These are phyloP conservation scores for Gentiana dahurica DNA, from an alignment of 257 asterid genomes.

Conservation along the genomic window DNA sequence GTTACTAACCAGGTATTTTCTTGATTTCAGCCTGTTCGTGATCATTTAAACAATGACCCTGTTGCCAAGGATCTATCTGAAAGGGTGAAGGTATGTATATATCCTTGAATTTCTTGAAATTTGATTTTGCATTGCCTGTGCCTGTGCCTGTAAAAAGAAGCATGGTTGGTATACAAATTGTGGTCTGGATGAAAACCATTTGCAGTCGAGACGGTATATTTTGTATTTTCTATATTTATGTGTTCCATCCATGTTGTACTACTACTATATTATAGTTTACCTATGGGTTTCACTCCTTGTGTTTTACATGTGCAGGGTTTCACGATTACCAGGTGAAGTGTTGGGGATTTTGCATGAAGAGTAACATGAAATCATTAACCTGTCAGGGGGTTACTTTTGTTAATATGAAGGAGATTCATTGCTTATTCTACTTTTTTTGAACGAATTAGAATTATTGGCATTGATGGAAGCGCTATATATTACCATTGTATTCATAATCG, in stretches of 20 bases:
- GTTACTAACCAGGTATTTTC: not conserved
- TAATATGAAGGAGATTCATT: no score
- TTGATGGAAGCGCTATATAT: no score
- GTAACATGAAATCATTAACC: no score
- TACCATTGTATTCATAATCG: no score
- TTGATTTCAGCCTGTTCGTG: slow-evolving; percentile 63
- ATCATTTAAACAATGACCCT: slow-evolving; percentile 55
- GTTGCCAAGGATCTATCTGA: slow-evolving; percentile 60
- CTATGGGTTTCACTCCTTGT: no score
- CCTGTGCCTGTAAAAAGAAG: not conserved
- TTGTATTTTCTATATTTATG: no score
- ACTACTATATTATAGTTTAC: not conserved
- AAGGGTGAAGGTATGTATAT: slow-evolving; percentile 53
- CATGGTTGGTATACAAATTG: not conserved
- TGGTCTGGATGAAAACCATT: not conserved
- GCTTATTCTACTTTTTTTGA: no score
- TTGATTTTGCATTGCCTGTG: not conserved
- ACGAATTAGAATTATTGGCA: no score
- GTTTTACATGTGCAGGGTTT: slow-evolving; percentile 29
- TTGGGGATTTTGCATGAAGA: no score
- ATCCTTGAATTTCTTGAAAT: not conserved
- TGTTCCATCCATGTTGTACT: no score
- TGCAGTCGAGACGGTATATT: not conserved
- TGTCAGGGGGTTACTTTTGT: no score
- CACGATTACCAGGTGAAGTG: slow-evolving; percentile 38